These are phyloP conservation scores for Podospora sp. DNA, from an alignment of 495 filamentous ascomycete genomes.

Conservation along the genomic window DNA sequence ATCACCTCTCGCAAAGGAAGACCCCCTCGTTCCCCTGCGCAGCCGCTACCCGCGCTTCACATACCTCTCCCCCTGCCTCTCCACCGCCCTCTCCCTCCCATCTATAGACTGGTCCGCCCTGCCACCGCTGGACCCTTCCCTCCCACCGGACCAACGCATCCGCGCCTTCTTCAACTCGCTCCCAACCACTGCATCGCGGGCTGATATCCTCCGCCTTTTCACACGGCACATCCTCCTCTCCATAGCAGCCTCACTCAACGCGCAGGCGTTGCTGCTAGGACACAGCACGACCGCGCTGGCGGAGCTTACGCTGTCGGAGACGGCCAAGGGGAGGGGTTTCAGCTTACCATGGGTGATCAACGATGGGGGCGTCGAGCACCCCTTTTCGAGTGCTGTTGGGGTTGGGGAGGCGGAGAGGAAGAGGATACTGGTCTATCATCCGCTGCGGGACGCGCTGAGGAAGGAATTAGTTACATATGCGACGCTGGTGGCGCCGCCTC, in stretches of 20 bases:
- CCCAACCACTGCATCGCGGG: conserved; percentile 69
- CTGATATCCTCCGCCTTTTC: conserved; percentile 71
- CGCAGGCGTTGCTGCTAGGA: conserved; percentile 75
- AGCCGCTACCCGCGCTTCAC: conserved; percentile 61
- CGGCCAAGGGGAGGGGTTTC: conserved; percentile 87
- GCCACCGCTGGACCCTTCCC: conserved; percentile 33
- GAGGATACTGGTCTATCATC: conserved; percentile 2
- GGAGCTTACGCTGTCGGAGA: conserved; percentile 80
- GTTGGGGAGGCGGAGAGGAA: not conserved
- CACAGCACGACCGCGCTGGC: conserved; percentile 87
- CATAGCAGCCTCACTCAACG: conserved; percentile 60
- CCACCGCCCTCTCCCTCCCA: conserved; percentile 53
- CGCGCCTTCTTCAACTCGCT: conserved; percentile 58
- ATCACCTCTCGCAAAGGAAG: not conserved
- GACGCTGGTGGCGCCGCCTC: conserved; percentile 41
- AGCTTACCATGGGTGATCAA: conserved; percentile 77
- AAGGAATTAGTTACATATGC: not conserved
- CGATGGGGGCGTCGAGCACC: conserved; percentile 55
- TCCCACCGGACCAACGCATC: conserved; percentile 42
- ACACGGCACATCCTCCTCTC: conserved; percentile 69
- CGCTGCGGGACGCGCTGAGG: conserved; percentile 4
- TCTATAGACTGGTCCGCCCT: conserved; percentile 47
- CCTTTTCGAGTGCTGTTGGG: not conserved
- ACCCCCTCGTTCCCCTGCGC: conserved; percentile 30
- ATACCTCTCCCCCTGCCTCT: conserved; percentile 58